Conservation (phyloP, 257 asterid genomes). For the Solanum chmielewskii region DNA sequence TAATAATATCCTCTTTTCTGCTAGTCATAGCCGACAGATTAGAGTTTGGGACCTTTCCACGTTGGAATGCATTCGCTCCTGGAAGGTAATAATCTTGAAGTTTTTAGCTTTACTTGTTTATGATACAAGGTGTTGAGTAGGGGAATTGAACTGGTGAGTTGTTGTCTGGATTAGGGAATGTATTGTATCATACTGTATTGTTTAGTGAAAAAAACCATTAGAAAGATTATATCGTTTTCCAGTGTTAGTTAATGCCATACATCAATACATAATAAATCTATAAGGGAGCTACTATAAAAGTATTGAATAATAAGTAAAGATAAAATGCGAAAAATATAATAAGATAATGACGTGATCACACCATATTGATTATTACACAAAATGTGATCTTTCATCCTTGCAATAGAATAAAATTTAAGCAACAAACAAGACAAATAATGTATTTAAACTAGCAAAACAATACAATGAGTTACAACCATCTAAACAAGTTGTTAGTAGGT, state of each 20-base stretch:
- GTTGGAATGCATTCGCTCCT: constrained; percentile 77
- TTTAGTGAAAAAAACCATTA: not conserved
- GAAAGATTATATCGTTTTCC: not conserved
- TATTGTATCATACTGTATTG: not conserved
- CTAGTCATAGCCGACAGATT: constrained; percentile 89
- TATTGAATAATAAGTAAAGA: not conserved
- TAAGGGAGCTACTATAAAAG: not conserved
- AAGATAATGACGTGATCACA: not conserved
- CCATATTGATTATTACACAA: not conserved
- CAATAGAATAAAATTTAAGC: not conserved
- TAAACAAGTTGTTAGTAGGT: not conserved
- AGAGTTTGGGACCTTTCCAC: constrained; percentile 83
- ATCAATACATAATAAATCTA: not conserved
- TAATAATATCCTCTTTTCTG: constrained; percentile 55
- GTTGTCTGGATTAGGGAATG: not conserved
- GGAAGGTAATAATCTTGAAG: constrained; percentile 56
- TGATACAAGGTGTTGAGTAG: not conserved
- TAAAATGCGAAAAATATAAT: not conserved
- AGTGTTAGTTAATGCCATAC: not conserved
- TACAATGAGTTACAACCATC: not conserved
- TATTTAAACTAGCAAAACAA: not conserved
- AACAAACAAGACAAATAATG: not conserved
- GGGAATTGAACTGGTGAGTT: not conserved
- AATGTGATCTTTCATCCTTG: not conserved
- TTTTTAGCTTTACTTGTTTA: not conserved